Base-by-base conservation (phyloP, 2,329 filamentous ascomycete genomes). In the Trichoderma semiorbis region DNA sequence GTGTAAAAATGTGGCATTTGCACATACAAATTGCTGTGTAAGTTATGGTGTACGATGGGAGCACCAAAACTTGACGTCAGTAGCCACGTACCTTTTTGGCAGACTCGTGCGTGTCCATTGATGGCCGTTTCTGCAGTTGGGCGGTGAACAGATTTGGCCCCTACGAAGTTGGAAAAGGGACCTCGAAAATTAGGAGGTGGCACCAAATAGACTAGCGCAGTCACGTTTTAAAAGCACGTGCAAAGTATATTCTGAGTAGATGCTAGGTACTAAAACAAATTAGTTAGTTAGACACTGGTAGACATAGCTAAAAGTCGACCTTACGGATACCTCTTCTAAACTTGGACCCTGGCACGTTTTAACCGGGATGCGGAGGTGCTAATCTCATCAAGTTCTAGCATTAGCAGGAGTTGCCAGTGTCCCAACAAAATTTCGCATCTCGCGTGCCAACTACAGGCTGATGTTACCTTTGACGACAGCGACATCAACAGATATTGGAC, bases 361-460 rank as follows among this genome's bases (percentile, higher is more conserved):
- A 11, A 14, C 66, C 30, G 16, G 60, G 60, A 65, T 57, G 14
- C 26, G 18, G 18, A 26, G 26, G 47, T 32, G 60, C 69, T 55
- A 64, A 55, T 64, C 60, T 43, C 43, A 50, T 47, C 18, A 47
- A 50, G 53, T 47, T 21, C 55, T 60, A 69, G 50, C 64, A 58
- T 21, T 6, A 58, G 24, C 53, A 58, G 34, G 55, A 47, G 57
- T 26, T 26, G 65, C 57, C 32, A 12, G 12, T 65, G 39, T 70
- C 69, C 69, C 69, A 70, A 70, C 69, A 70, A 70, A 70, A 70
- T 39, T 43, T 58, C 69, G 30, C 69, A 65, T 62, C 67, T 69
- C 57, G 57, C 57, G 57, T 62, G 65, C 65, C 53, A 69, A 24
- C 28, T 11, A 36, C 28, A 24, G 36, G 21, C 39, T 60, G 58